Percentiles rank a stretch among this genome's conserved stretches.
Evolutionary conservation across 169 alveolate species (phyloP).

Genomic region (Plasmodium blacklocki): DNA sequence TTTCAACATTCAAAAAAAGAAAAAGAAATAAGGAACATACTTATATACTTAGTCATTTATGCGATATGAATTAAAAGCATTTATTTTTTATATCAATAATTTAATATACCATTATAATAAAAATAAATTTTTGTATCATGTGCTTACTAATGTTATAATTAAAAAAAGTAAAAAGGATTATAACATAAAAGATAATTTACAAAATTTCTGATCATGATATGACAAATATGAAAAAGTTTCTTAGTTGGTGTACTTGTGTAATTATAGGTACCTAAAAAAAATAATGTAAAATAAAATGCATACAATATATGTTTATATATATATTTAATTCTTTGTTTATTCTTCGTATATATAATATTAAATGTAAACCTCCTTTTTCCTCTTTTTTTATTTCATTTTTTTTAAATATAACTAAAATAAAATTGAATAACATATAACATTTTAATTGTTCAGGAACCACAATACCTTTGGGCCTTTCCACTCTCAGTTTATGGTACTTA

Average conservation of each 20-base stretch:
- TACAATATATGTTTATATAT: background rate
- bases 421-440: background rate
- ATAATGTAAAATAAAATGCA: constrained; percentile 8
- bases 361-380: too few species aligned
- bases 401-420: constrained; percentile 1
- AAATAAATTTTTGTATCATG: too few species aligned
- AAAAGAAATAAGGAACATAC: too few species aligned
- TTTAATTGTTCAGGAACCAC: constrained; percentile 31
- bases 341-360: background rate
- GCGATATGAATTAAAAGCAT: too few species aligned
- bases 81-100: too few species aligned
- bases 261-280: constrained; percentile 21
- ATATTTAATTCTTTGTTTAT: background rate
- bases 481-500: constrained; percentile 52
- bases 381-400: background rate
- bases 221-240: constrained; percentile 26
- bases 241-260: constrained; percentile 47
- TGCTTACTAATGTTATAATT: too few species aligned
- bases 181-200: too few species aligned
- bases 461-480: constrained; percentile 45
- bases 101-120: too few species aligned
- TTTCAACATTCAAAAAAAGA: too few species aligned
- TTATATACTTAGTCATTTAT: too few species aligned
- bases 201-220: background rate
- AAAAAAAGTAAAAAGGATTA: too few species aligned